Percentiles rank a stretch among this genome's conserved stretches.
These are phyloP conservation scores for Trichoderma erinaceum DNA, from an alignment of 495 filamentous ascomycete species.

Conservation along the genomic window DNA sequence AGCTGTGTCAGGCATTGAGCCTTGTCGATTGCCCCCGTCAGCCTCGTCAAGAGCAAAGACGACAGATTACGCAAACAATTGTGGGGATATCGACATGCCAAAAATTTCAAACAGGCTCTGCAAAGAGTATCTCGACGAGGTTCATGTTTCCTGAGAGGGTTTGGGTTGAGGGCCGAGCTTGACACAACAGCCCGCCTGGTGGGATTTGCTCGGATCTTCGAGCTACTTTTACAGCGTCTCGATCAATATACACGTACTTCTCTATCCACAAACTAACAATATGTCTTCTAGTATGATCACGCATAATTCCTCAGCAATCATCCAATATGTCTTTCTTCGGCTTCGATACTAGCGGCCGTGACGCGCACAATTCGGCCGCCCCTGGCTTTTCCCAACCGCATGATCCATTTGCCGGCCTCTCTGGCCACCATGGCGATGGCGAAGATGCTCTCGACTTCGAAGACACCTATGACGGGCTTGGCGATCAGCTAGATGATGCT, in stretches of 20 bases:
- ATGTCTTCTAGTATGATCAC: not conserved
- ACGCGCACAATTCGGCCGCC: constrained; percentile 42
- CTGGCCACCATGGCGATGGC: constrained; percentile 57
- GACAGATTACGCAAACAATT: not conserved
- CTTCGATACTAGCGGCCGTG: constrained; percentile 56
- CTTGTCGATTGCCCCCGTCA: not conserved
- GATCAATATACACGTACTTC: not conserved
- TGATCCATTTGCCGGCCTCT: constrained; percentile 84
- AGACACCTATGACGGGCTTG: constrained; percentile 95
- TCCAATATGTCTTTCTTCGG: constrained; percentile 64
- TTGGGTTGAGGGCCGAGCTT: too few relatives aligned
- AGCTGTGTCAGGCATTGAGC: not conserved
- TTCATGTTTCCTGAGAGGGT: not conserved
- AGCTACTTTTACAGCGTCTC: too few relatives aligned
- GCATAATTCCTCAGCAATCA: not conserved
- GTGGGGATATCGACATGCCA: not conserved
- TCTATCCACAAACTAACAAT: not conserved
- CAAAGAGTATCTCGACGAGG: not conserved
- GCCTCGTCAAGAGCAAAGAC: not conserved
- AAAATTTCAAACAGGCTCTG: not conserved
- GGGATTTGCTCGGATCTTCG: too few relatives aligned
- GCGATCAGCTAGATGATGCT: constrained; percentile 84
- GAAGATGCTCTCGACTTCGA: constrained; percentile 88
- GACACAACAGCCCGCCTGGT: not conserved
- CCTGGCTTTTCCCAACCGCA: constrained; percentile 76